Evolutionary conservation across 805 yeast species (phyloP).

Genomic region (Starmerella kuoi): DNA sequence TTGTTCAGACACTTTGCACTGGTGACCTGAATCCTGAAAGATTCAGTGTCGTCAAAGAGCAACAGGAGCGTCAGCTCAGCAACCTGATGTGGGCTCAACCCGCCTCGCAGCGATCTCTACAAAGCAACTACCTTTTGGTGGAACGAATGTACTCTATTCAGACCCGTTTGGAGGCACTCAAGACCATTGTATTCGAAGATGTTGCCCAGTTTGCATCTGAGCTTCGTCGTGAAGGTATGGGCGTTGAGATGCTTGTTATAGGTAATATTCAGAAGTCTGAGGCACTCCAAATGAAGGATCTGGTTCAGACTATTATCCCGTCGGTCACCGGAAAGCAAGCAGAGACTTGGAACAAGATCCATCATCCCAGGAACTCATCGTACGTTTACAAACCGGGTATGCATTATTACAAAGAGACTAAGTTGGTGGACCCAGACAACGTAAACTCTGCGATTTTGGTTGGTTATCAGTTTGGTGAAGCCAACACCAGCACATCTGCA

Average conservation of each 20-base stretch:
- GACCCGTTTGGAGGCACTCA: slow-evolving; percentile 49
- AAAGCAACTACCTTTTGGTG: slow-evolving; percentile 51
- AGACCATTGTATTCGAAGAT: slow-evolving; percentile 29
- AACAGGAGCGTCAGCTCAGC: slow-evolving; percentile 45
- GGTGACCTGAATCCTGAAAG: slow-evolving; percentile 45
- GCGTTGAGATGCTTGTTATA: slow-evolving; percentile 56
- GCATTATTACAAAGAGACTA: slow-evolving; percentile 18
- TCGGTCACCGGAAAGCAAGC: not conserved
- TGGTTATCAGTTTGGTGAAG: slow-evolving; percentile 52
- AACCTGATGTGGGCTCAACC: slow-evolving; percentile 68
- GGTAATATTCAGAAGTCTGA: slow-evolving; percentile 57
- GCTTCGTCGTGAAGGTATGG: slow-evolving; percentile 43
- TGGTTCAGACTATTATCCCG: slow-evolving; percentile 2
- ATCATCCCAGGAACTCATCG: slow-evolving; percentile 23
- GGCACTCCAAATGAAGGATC: slow-evolving; percentile 36
- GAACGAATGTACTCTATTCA: slow-evolving; percentile 56
- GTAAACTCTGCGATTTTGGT: slow-evolving; percentile 77
- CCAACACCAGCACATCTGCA: slow-evolving; percentile 36
- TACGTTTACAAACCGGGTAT: slow-evolving; percentile 26
- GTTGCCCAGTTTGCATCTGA: slow-evolving; percentile 6
- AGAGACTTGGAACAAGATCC: slow-evolving; percentile 1
- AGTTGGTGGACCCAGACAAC: slow-evolving; percentile 52
- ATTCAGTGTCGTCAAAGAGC: slow-evolving; percentile 56
- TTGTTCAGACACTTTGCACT: slow-evolving; percentile 41
- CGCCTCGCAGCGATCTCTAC: slow-evolving; percentile 59